phyloP scores from a whole-genome alignment of 192 early-diverging fungal species.

The Rhizophagus clarus region DNA sequence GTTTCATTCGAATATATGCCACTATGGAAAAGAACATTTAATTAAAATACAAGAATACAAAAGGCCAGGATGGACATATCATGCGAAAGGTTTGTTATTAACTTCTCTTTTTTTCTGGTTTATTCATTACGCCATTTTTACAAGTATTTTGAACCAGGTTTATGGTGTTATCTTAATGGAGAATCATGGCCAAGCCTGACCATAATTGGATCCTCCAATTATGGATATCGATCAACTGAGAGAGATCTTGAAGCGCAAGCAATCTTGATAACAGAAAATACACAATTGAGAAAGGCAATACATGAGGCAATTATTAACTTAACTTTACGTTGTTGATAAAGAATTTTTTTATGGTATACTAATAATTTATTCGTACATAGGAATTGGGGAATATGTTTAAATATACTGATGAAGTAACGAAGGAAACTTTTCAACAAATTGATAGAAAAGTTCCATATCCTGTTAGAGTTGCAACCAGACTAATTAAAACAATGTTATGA shows the following conservation, averaged over 20 bases:
- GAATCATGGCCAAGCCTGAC: constrained; percentile 68
- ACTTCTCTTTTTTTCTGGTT: background rate
- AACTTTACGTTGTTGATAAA: background rate
- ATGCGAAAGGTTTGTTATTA: constrained; percentile 79
- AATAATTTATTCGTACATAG: constrained; percentile 33
- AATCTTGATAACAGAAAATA: constrained; percentile 71
- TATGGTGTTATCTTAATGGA: constrained; percentile 71
- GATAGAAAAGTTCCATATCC: constrained; percentile 57
- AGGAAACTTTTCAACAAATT: constrained; percentile 48
- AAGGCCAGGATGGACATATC: constrained; percentile 89
- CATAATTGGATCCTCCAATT: constrained; percentile 92
- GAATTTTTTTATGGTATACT: background rate
- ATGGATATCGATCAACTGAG: constrained; percentile 88
- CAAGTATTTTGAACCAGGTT: constrained; percentile 45
- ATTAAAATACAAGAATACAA: constrained; percentile 80
- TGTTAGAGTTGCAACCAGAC: constrained; percentile 53
- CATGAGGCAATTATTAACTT: constrained; percentile 45
- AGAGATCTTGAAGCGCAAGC: constrained; percentile 90
- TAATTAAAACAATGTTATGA: constrained; percentile 67
- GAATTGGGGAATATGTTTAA: constrained; percentile 52
- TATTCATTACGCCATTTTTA: background rate
- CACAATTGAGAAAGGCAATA: constrained; percentile 53
- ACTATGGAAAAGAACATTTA: constrained; percentile 42
- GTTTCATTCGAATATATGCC: constrained; percentile 60
- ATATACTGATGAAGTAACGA: constrained; percentile 48